A percentile compares a stretch with the other conserved stretches of the same genome.
Evolutionary conservation across 2,329 filamentous ascomycete species (phyloP).

Genomic region (Trichoderma oligosporum): DNA sequence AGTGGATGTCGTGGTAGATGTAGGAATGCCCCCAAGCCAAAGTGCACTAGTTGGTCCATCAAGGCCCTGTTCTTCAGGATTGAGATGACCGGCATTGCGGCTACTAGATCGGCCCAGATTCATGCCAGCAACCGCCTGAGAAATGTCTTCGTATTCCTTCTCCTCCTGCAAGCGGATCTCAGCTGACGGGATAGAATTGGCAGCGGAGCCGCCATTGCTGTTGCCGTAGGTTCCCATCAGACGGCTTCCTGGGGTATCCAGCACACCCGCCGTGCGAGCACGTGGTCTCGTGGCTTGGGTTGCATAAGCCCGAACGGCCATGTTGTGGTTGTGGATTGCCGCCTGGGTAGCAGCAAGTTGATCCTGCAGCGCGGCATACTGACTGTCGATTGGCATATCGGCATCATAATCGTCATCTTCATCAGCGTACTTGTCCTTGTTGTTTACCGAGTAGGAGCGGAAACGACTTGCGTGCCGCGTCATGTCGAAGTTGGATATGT

Average conservation of each 20-base stretch:
- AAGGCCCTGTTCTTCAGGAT: slow-evolving; percentile 71
- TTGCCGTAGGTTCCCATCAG: slow-evolving; percentile 70
- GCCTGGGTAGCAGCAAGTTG: slow-evolving; percentile 62
- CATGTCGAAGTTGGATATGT: slow-evolving; percentile 71
- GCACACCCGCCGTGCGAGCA: slow-evolving; percentile 84
- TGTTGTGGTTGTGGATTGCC: slow-evolving; percentile 83
- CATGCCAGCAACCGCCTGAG: slow-evolving; percentile 78
- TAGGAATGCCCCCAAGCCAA: slow-evolving; percentile 96
- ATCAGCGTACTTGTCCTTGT: slow-evolving; percentile 94
- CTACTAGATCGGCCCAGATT: slow-evolving; percentile 65
- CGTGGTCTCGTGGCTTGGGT: slow-evolving; percentile 81
- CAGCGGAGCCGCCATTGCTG: slow-evolving; percentile 60
- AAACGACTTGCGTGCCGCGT: slow-evolving; percentile 81
- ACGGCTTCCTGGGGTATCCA: slow-evolving; percentile 71
- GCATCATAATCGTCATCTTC: slow-evolving; percentile 73
- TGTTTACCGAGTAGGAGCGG: slow-evolving; percentile 96
- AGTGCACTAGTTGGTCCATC: slow-evolving; percentile 89
- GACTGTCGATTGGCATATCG: slow-evolving; percentile 50
- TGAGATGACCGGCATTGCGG: slow-evolving; percentile 63
- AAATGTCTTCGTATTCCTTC: slow-evolving; percentile 73
- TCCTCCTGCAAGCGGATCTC: slow-evolving; percentile 73
- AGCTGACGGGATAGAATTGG: slow-evolving; percentile 69
- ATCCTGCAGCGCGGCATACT: slow-evolving; percentile 59
- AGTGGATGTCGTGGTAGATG: slow-evolving; percentile 93
- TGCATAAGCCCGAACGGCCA: slow-evolving; percentile 88